phyloP scores from a whole-genome alignment of 2,329 filamentous ascomycete species.

The Salinomyces thailandicus region DNA sequence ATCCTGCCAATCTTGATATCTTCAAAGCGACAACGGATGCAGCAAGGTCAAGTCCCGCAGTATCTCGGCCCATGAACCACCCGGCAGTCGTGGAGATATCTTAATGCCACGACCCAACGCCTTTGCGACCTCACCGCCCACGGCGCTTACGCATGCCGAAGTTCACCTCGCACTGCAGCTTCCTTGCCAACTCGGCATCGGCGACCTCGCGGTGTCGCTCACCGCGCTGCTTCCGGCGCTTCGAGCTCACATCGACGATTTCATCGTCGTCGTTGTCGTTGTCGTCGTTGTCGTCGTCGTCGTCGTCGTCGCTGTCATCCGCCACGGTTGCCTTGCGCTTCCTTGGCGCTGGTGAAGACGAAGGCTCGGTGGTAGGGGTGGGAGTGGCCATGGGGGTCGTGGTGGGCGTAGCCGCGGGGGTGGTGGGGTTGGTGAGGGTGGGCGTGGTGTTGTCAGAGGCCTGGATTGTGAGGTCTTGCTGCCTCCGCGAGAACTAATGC shows the following conservation, averaged over 20 bases:
- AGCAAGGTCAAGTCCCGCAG: too few species aligned
- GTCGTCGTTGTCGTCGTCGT: background rate
- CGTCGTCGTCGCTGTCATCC: too few species aligned
- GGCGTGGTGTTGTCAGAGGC: background rate
- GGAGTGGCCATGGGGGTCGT: background rate
- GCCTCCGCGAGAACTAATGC: background rate
- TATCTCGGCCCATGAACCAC: too few species aligned
- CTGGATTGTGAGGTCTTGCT: too few species aligned
- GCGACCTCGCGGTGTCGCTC: background rate
- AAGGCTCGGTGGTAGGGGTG: background rate
- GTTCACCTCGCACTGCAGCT: background rate
- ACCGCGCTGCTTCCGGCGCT: background rate
- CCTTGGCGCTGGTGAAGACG: too few species aligned
- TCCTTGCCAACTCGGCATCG: background rate
- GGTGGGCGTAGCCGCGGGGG: background rate
- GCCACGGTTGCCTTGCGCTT: background rate
- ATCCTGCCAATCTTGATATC: too few species aligned
- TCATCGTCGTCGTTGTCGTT: background rate
- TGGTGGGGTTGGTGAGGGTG: background rate
- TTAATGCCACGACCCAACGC: too few species aligned
- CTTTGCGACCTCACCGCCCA: too few species aligned
- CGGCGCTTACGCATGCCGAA: too few species aligned
- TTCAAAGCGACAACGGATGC: too few species aligned
- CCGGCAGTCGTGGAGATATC: too few species aligned
- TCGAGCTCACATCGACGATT: background rate